A percentile compares a stretch with the other conserved stretches of the same genome.
Evolutionary conservation across 768 basidiomycete species (phyloP).

Genomic region (Rhodotorula diobovata): DNA sequence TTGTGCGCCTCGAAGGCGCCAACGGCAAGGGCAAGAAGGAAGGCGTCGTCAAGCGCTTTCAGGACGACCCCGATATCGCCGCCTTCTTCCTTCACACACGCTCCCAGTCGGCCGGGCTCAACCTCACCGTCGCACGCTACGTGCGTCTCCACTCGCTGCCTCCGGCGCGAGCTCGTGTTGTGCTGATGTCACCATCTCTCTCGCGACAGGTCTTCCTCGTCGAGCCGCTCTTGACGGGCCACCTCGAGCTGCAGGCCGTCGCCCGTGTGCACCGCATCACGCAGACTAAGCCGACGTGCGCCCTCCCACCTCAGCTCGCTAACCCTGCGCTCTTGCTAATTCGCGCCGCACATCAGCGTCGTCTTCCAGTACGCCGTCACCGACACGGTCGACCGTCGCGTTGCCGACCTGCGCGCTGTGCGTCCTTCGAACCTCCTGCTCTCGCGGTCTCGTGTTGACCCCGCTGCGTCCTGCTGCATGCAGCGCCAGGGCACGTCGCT

Average conservation of each 20-base stretch:
- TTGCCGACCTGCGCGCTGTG: constrained; percentile 34
- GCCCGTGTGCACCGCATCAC: constrained; percentile 42
- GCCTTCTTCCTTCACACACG: constrained; percentile 41
- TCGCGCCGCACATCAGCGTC: constrained; percentile 8
- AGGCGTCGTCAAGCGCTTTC: constrained; percentile 33
- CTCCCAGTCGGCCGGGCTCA: constrained; percentile 40
- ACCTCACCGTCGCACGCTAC: constrained; percentile 34
- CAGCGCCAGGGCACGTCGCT: constrained; percentile 22
- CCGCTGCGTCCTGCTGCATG: rapidly evolving
- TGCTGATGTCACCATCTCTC: constrained; percentile 34
- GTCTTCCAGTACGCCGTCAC: constrained; percentile 40
- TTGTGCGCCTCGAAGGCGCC: constrained; percentile 38
- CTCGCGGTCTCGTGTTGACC: neutral
- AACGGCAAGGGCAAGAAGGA: constrained; percentile 38
- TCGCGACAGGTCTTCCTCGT: constrained; percentile 38
- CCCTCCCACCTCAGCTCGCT: no score
- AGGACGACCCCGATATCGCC: constrained; percentile 33
- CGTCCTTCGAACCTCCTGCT: neutral
- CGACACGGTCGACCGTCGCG: constrained; percentile 36
- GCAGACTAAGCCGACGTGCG: constrained; percentile 18
- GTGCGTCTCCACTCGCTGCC: neutral
- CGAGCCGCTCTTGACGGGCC: constrained; percentile 40
- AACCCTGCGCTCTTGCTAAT: neutral
- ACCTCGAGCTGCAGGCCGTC: constrained; percentile 40
- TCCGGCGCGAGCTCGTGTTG: constrained; percentile 34